phyloP scores from a whole-genome alignment of 805 yeast genomes.

The Scheffersomyces stipitis region DNA sequence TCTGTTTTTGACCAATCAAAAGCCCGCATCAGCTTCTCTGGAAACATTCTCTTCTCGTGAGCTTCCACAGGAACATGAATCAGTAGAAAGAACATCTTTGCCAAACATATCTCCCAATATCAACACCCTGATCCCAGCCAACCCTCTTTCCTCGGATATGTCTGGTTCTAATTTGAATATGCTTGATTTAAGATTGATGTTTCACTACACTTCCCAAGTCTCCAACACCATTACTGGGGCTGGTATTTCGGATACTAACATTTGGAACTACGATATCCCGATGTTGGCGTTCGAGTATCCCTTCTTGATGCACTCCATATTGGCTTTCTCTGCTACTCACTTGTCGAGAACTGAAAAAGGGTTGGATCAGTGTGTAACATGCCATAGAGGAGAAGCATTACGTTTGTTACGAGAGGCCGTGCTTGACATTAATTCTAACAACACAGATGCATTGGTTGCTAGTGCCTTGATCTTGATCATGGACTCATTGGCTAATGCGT shows the following conservation, averaged over 20 bases:
- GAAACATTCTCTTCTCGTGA: background rate
- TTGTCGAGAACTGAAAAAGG: constrained; percentile 74
- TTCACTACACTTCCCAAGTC: constrained; percentile 82
- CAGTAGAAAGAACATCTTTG: constrained; percentile 4
- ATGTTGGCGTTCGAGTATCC: constrained; percentile 85
- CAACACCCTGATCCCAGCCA: constrained; percentile 13
- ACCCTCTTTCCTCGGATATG: constrained; percentile 8
- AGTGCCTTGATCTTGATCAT: constrained; percentile 84
- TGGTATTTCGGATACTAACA: constrained; percentile 80
- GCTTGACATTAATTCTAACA: constrained; percentile 74
- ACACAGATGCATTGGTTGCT: constrained; percentile 92
- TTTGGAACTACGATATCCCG: constrained; percentile 89
- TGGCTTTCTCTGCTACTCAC: constrained; percentile 93
- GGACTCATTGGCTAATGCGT: constrained; percentile 93
- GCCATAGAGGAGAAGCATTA: constrained; percentile 86
- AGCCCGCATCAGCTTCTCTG: background rate
- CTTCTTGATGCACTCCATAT: constrained; percentile 85
- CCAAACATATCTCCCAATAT: constrained; percentile 21
- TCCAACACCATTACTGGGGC: constrained; percentile 88
- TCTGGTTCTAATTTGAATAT: constrained; percentile 47
- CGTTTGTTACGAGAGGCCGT: constrained; percentile 82
- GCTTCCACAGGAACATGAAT: constrained; percentile 16
- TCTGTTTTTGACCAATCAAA: background rate
- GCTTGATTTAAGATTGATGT: constrained; percentile 78
- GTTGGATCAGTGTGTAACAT: constrained; percentile 75